phyloP scores from a whole-genome alignment of 225 moss, liverwort and hornwort genomes.

The Climacium dendroides region DNA sequence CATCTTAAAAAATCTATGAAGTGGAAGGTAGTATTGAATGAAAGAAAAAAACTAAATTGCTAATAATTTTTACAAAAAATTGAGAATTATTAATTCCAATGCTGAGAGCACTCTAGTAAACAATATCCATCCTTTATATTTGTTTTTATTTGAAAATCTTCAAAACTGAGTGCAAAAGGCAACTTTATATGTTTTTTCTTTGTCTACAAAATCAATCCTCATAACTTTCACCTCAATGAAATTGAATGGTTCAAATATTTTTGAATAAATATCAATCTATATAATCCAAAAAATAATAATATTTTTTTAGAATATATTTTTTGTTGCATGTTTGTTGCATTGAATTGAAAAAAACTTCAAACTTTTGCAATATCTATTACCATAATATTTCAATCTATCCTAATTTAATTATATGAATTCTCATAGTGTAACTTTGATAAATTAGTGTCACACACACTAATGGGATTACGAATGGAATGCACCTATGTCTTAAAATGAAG shows the following conservation, averaged over 20 bases:
- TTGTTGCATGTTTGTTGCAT: rapidly evolving
- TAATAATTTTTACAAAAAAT: not conserved
- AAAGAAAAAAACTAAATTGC: not conserved
- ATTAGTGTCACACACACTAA: too few relatives aligned
- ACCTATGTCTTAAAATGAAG: too few relatives aligned
- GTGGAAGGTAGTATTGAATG: not conserved
- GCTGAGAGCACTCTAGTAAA: rapidly evolving
- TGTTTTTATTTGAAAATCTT: not conserved
- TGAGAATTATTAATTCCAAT: rapidly evolving
- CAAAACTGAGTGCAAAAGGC: not conserved
- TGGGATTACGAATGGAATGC: too few relatives aligned
- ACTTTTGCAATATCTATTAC: not conserved
- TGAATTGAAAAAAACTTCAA: not conserved
- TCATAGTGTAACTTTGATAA: too few relatives aligned
- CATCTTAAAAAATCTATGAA: not conserved
- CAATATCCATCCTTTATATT: rapidly evolving
- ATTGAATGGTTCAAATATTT: not conserved
- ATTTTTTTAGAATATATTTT: not conserved
- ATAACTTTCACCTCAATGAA: not conserved
- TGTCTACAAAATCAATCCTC: not conserved
- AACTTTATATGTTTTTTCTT: rapidly evolving
- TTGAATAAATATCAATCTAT: not conserved
- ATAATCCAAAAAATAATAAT: not conserved
- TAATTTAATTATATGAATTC: too few relatives aligned
- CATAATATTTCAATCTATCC: too few relatives aligned